Percentiles rank a stretch among this genome's conserved stretches.
Evolutionary conservation across 495 filamentous ascomycete species (phyloP).

Genomic region (Penicillium odoratum): DNA sequence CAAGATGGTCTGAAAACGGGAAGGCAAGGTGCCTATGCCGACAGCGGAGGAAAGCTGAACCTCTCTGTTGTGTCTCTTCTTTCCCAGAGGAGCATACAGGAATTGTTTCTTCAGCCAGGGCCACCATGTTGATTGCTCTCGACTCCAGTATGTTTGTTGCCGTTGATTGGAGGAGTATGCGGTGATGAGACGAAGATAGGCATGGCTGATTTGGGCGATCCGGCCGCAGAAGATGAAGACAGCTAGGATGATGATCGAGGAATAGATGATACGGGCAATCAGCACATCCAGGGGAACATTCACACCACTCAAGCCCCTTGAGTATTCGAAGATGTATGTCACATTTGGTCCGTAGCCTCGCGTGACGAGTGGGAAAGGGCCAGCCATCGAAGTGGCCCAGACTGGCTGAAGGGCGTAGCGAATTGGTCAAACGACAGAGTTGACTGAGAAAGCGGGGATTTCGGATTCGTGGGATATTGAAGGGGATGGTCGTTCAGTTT

Average conservation of each 20-base stretch:
- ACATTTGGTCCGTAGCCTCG: conserved; percentile 38
- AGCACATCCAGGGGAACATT: conserved; percentile 46
- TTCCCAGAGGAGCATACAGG: conserved; percentile 77
- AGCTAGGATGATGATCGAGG: conserved; percentile 49
- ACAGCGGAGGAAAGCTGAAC: conserved; percentile 83
- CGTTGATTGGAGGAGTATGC: conserved; percentile 52
- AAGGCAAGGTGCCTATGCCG: conserved; percentile 86
- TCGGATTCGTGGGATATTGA: neutral
- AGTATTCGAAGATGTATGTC: conserved; percentile 48
- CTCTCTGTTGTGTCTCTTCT: conserved; percentile 84
- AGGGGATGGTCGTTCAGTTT: neutral
- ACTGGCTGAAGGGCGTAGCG: conserved; percentile 11
- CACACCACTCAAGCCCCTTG: conserved; percentile 43
- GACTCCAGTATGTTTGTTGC: conserved; percentile 59
- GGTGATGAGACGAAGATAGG: conserved; percentile 69
- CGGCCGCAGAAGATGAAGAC: conserved; percentile 56
- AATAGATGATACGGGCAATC: conserved; percentile 44
- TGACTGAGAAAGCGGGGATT: neutral
- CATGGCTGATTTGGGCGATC: conserved; percentile 61
- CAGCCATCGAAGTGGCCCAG: conserved; percentile 38
- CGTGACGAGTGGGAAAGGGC: conserved; percentile 29
- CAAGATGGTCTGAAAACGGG: conserved; percentile 78
- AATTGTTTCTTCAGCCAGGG: conserved; percentile 76
- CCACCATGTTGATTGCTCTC: conserved; percentile 67
- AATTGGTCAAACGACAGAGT: neutral